Evolutionary conservation across 1,284 basidiomycete species (phyloP).

Genomic region (Irpex sp.): DNA sequence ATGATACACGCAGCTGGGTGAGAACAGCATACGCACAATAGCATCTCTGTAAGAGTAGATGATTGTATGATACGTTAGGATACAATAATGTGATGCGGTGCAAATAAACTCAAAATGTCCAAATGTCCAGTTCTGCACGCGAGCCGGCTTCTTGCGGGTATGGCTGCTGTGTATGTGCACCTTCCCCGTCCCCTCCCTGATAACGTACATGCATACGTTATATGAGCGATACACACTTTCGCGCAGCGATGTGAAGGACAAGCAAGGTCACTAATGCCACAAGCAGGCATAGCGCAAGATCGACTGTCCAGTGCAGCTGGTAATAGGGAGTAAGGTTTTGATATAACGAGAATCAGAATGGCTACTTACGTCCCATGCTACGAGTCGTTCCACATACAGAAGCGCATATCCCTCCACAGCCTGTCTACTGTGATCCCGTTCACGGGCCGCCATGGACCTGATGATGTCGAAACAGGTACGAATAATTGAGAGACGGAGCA

Average conservation of each 20-base stretch:
- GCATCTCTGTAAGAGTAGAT: conserved; percentile 1
- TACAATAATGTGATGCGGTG: conserved; percentile 8
- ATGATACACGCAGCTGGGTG: conserved; percentile 13
- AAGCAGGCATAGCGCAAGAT: not conserved
- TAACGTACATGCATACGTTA: not conserved
- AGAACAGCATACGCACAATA: conserved; percentile 3
- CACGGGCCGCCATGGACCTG: conserved; percentile 30
- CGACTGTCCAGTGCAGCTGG: not conserved
- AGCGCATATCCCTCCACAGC: conserved; percentile 63
- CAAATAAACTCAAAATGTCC: conserved; percentile 12
- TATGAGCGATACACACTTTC: not conserved
- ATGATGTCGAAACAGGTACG: conserved; percentile 28
- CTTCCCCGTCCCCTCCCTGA: conserved; percentile 11
- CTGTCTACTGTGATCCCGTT: conserved; percentile 62
- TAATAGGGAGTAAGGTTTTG: not conserved
- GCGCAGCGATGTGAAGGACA: conserved; percentile 5
- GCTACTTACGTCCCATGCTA: conserved; percentile 17
- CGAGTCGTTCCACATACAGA: conserved; percentile 49
- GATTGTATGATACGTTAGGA: conserved; percentile 11
- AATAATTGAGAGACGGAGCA: conserved; percentile 62
- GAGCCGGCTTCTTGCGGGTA: conserved; percentile 1
- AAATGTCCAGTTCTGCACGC: conserved; percentile 8
- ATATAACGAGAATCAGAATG: not conserved
- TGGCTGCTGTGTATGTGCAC: not conserved
- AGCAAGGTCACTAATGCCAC: conserved; percentile 4